A percentile compares a stretch with the other conserved stretches of the same genome.
These are phyloP conservation scores for Halophytophthora batemanensis DNA, from an alignment of 352 stramenopile genomes.

Conservation along the genomic window DNA sequence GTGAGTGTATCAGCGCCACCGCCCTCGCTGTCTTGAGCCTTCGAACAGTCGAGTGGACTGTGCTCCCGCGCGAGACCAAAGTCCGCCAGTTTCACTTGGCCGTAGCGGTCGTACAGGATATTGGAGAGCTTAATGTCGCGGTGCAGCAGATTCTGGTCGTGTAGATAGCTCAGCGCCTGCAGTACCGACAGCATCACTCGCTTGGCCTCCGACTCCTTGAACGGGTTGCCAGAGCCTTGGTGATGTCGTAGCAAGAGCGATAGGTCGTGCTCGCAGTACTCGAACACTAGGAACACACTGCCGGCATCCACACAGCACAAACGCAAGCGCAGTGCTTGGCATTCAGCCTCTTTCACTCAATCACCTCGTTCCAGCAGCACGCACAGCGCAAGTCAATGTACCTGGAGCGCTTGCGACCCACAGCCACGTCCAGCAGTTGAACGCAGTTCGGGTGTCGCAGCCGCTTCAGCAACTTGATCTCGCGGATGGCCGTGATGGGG, in stretches of 20 bases:
- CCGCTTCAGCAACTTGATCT: slow-evolving; percentile 73
- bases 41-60: slow-evolving; percentile 75
- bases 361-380: too few relatives aligned
- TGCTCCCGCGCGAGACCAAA: slow-evolving; percentile 57
- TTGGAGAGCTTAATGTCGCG: slow-evolving; percentile 95
- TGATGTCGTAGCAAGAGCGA: slow-evolving; percentile 58
- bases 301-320: too few relatives aligned
- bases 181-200: slow-evolving; percentile 90
- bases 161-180: slow-evolving; percentile 65
- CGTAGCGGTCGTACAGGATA: slow-evolving; percentile 89
- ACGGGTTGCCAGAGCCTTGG: slow-evolving; percentile 53
- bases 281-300: slow-evolving; percentile 90
- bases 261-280: slow-evolving; percentile 88
- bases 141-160: slow-evolving; percentile 83
- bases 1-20: slow-evolving; percentile 19
- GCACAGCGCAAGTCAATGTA: slow-evolving; percentile 1
- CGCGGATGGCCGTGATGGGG: slow-evolving; percentile 70
- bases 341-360: not conserved
- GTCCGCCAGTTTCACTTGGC: slow-evolving; percentile 60
- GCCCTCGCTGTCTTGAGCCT: slow-evolving; percentile 73
- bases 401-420: slow-evolving; percentile 66
- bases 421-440: slow-evolving; percentile 63
- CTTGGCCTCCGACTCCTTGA: slow-evolving; percentile 82
- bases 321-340: too few relatives aligned
- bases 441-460: slow-evolving; percentile 75